Evolutionary conservation across 345 rosid species (phyloP), one percentile per base, ranked within the genome.

Genomic region (Microthlaspi erraticum): DNA sequence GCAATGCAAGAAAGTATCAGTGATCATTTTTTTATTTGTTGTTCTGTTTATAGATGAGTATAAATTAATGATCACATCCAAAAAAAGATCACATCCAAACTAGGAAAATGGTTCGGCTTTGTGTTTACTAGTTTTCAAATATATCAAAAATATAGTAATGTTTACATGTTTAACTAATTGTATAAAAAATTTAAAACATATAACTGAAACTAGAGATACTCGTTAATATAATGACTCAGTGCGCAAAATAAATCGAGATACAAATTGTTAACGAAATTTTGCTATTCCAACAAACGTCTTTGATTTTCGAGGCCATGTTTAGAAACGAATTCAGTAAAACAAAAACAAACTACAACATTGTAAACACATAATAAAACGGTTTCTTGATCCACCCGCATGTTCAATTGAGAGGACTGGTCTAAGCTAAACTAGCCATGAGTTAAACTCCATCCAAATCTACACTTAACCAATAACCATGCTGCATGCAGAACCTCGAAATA

Each of bases 1-100:
- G 42, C 41, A 36, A 64, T 64, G 57, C 66, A 59, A 38, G 51
- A 49, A 63, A 72, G 33, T 64, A n/a, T 36, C 26, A 6, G 2
- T 55, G 12, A 41, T 51, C 11, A 39, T 38, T 19, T 18, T 33
- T 7, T 17, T 5, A 6, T 29, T 9, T 29, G 1, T 7, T 12
- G 17, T 44, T 19, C 26, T 63, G 26, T 31, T 32, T 32, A 1
- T 23, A 6, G 14, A 17, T 31, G 42, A 46, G 13, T 12, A 63
- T 33, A 32, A 10, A 46, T 46, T 5, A 7, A 43, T 29, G 36
- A 42, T n/a, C 51, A 60, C 52, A 61, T 43, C 66, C 38, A 26
- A 26, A n/a, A n/a, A n/a, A n/a, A n/a, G n/a, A n/a, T n/a, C n/a
- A n/a, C n/a, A n/a, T n/a, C n/a, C n/a, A 23, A 42, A 60, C 37